These are phyloP conservation scores for Paraurostyla sp. DNA, from an alignment of 73 alveolate species.

Conservation along the genomic window DNA sequence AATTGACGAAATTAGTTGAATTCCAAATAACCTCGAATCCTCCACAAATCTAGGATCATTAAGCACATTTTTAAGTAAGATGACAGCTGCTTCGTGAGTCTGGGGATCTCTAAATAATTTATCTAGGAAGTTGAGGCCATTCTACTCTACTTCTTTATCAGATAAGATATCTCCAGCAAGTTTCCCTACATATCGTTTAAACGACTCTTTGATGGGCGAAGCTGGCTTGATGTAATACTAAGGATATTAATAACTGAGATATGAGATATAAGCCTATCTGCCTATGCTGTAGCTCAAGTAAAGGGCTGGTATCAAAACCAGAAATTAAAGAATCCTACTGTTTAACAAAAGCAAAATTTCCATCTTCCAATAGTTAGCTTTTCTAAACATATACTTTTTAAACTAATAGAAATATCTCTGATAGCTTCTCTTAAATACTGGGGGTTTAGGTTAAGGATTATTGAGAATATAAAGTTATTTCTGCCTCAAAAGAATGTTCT, in stretches of 20 bases:
- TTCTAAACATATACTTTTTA: not conserved
- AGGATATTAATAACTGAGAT: constrained; percentile 9
- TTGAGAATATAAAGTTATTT: not conserved
- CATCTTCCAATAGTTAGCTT: not conserved
- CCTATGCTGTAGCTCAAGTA: constrained; percentile 8
- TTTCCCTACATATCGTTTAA: constrained; percentile 2
- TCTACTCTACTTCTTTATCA: constrained; percentile 43
- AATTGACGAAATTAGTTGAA: constrained; percentile 31
- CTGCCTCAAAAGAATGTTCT: not conserved
- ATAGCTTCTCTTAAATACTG: not conserved
- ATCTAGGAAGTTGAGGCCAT: constrained; percentile 30
- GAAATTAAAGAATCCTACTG: not conserved
- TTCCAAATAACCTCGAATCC: constrained; percentile 36
- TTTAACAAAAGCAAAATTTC: not conserved
- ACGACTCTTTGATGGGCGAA: constrained; percentile 9
- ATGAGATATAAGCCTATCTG: not conserved
- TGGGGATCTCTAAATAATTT: constrained; percentile 15
- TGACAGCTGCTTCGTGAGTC: constrained; percentile 65
- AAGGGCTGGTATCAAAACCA: not conserved
- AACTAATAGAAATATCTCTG: not conserved
- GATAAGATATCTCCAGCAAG: not conserved
- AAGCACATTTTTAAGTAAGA: constrained; percentile 60
- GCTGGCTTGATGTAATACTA: constrained; percentile 43
- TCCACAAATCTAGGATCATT: constrained; percentile 54
- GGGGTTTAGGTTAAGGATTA: not conserved